Percentiles rank a stretch among this genome's conserved stretches.
phyloP scores from a whole-genome alignment of 176 grass and related monocot species.

The Phoenix dactylifera region DNA sequence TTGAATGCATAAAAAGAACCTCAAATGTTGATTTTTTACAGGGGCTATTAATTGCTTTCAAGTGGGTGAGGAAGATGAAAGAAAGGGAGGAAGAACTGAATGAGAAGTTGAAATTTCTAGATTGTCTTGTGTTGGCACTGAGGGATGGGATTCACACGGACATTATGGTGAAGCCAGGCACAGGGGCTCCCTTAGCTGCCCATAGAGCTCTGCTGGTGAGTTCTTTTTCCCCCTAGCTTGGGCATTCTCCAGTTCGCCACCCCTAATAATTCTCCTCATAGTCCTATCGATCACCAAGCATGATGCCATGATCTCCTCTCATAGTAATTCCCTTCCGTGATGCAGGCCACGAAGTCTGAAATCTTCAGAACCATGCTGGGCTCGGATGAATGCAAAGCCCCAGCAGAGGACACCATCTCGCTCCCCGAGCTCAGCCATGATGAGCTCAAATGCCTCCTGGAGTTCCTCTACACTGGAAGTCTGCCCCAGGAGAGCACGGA shows the following conservation, averaged over 20 bases:
- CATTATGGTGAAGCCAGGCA: slow-evolving; percentile 46
- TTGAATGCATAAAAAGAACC: too few relatives aligned
- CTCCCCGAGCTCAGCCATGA: slow-evolving; percentile 55
- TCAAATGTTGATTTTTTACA: slow-evolving; percentile 8
- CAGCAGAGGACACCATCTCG: slow-evolving; percentile 38
- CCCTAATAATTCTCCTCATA: too few relatives aligned
- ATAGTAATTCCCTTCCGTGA: background rate
- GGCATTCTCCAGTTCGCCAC: too few relatives aligned
- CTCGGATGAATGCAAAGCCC: slow-evolving; percentile 54
- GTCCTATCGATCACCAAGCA: too few relatives aligned
- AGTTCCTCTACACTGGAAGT: slow-evolving; percentile 59
- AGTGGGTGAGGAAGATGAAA: slow-evolving; percentile 50
- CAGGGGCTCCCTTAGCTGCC: slow-evolving; percentile 46
- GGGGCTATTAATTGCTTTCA: slow-evolving; percentile 50
- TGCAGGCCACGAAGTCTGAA: slow-evolving; percentile 57
- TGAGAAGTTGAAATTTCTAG: slow-evolving; percentile 39
- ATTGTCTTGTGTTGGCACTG: slow-evolving; percentile 38
- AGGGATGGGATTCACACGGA: slow-evolving; percentile 63
- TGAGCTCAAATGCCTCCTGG: slow-evolving; percentile 41
- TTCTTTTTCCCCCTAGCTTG: background rate
- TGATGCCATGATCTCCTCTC: too few relatives aligned
- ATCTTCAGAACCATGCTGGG: slow-evolving; percentile 50
- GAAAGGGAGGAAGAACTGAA: slow-evolving; percentile 28
- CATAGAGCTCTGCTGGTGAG: slow-evolving; percentile 75
- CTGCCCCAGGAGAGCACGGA: background rate